phyloP scores from a whole-genome alignment of 345 rosid genomes.

The Limnanthes douglasii region DNA sequence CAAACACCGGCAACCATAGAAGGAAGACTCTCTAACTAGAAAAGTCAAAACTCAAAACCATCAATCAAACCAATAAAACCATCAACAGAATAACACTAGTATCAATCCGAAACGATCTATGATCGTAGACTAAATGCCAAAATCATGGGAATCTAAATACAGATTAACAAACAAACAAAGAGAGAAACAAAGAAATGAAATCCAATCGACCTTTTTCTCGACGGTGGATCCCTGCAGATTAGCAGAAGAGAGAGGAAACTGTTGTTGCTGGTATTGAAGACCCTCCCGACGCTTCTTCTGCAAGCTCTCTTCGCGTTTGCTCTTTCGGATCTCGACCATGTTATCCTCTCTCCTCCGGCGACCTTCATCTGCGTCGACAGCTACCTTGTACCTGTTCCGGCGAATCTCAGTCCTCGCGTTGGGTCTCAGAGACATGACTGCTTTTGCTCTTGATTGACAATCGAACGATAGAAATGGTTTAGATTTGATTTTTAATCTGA shows the following conservation, averaged over 20 bases:
- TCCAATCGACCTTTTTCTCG: constrained; percentile 43
- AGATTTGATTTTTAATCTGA: too few species aligned
- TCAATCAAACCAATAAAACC: constrained; percentile 2
- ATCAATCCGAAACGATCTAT: too few species aligned
- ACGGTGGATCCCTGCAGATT: constrained; percentile 28
- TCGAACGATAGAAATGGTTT: too few species aligned
- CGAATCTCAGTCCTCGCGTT: constrained; percentile 64
- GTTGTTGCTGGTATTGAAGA: constrained; percentile 33
- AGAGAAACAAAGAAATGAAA: neutral
- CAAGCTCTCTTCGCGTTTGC: constrained; percentile 67
- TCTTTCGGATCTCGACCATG: constrained; percentile 95
- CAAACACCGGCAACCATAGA: constrained; percentile 56
- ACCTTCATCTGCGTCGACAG: constrained; percentile 81
- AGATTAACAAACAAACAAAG: neutral
- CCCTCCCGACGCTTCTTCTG: constrained; percentile 86
- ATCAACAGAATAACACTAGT: constrained; percentile 1
- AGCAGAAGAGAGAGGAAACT: constrained; percentile 19
- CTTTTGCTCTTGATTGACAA: too few species aligned
- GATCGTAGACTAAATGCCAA: neutral
- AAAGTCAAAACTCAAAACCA: neutral
- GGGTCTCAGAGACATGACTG: constrained; percentile 60
- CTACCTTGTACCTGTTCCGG: constrained; percentile 61
- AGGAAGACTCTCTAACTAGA: constrained; percentile 65
- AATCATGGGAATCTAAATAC: neutral
- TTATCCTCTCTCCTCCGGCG: constrained; percentile 80